Evolutionary conservation across 1,139 yeast species (phyloP).

Genomic region (Candida gigantensis): DNA sequence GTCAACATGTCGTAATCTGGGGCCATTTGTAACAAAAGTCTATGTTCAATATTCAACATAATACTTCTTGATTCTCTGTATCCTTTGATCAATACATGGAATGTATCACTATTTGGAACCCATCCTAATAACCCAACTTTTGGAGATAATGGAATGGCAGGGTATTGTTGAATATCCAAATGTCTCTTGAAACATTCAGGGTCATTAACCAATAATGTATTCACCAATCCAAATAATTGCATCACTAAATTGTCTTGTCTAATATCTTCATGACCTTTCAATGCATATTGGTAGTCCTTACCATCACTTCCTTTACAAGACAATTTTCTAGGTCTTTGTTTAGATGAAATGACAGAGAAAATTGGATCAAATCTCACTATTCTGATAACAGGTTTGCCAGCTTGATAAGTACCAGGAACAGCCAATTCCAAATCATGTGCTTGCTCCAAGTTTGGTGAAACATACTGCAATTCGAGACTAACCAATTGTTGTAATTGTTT

Average conservation of each 20-base stretch:
- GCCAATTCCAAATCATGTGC: constrained; percentile 84
- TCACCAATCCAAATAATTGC: constrained; percentile 96
- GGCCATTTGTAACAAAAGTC: constrained; percentile 97
- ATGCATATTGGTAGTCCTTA: constrained; percentile 72
- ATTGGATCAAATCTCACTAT: constrained; percentile 80
- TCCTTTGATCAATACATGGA: constrained; percentile 89
- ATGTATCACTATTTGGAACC: constrained; percentile 97
- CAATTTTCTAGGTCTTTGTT: constrained; percentile 90
- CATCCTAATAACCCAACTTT: constrained; percentile 95
- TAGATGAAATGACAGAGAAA: constrained; percentile 87
- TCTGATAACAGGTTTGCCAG: constrained; percentile 77
- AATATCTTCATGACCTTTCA: constrained; percentile 98
- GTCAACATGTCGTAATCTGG: constrained; percentile 94
- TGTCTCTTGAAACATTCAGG: constrained; percentile 97
- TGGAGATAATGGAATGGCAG: constrained; percentile 95
- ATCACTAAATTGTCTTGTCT: constrained; percentile 96
- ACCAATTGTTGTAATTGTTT: constrained; percentile 87
- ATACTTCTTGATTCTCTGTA: constrained; percentile 91
- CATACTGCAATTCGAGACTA: constrained; percentile 86
- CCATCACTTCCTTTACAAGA: constrained; percentile 88
- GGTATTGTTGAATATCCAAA: constrained; percentile 84
- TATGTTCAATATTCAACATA: constrained; percentile 85
- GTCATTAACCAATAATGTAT: constrained; percentile 83
- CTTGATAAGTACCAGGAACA: constrained; percentile 88
- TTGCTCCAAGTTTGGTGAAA: constrained; percentile 82